phyloP scores from a whole-genome alignment of 345 rosid species.

The Triadica sebifera region DNA sequence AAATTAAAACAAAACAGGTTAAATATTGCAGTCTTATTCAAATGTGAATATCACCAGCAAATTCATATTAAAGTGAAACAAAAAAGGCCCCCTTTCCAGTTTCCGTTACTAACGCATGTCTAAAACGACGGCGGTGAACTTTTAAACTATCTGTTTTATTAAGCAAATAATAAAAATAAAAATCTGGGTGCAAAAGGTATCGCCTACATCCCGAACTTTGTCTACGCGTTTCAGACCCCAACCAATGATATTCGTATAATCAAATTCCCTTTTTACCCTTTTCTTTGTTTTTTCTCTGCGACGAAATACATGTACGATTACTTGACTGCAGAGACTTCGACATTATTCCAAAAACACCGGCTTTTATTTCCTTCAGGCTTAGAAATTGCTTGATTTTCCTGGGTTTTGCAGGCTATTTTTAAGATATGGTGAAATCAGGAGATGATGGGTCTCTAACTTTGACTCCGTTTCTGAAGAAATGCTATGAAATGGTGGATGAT shows the following conservation, averaged over 20 bases:
- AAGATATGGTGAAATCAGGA: constrained; percentile 53
- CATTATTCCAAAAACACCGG: no score
- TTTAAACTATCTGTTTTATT: no score
- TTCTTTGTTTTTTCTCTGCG: not conserved
- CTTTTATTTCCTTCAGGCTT: not conserved
- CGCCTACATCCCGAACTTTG: not conserved
- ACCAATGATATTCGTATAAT: not conserved
- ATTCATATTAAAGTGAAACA: no score
- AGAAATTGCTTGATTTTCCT: not conserved
- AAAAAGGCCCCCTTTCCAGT: no score
- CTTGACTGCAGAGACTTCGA: not conserved
- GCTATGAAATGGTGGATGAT: constrained; percentile 89
- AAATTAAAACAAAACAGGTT: no score
- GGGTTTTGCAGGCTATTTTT: not conserved
- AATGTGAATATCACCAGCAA: no score
- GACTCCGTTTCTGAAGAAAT: constrained; percentile 76
- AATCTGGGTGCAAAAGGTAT: no score
- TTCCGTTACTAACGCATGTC: no score
- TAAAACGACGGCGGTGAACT: no score
- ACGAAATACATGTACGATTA: not conserved
- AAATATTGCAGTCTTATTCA: no score
- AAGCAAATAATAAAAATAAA: no score
- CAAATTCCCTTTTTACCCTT: constrained; percentile 12
- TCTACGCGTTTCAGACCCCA: not conserved
- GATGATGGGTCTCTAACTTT: constrained; percentile 42